phyloP scores from a whole-genome alignment of 495 filamentous ascomycete genomes.

The Lepraria neglecta region DNA sequence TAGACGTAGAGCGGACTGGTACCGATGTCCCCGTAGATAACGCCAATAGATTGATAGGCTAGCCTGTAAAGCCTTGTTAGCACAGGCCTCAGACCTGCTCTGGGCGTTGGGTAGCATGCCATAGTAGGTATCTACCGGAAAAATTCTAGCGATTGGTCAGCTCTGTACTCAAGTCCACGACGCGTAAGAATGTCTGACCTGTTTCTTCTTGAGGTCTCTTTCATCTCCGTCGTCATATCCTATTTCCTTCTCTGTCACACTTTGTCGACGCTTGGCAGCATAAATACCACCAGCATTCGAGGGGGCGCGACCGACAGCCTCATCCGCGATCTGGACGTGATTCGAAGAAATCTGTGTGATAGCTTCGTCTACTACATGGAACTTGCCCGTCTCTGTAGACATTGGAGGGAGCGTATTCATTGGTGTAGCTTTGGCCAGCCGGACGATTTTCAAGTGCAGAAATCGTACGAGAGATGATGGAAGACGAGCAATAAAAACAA shows the following conservation, averaged over 20 bases:
- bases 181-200: conserved; percentile 13
- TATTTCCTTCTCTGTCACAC: conserved; percentile 15
- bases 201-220: conserved; percentile 26
- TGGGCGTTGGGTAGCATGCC: conserved; percentile 7
- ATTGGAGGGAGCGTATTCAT: conserved; percentile 9
- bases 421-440: too few species aligned
- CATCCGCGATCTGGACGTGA: conserved; percentile 4
- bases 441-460: not conserved
- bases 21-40: conserved; percentile 74
- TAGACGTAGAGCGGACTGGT: conserved; percentile 69
- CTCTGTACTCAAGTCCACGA: not conserved
- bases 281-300: not conserved
- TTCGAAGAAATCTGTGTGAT: not conserved
- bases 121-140: conserved; percentile 22
- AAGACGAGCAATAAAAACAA: not conserved
- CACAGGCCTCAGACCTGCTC: not conserved
- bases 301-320: conserved; percentile 6
- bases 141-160: conserved; percentile 13
- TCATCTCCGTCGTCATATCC: conserved; percentile 33
- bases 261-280: not conserved
- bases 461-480: not conserved
- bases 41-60: conserved; percentile 63
- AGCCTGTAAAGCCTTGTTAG: conserved; percentile 34
- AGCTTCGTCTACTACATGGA: not conserved
- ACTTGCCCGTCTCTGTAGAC: not conserved